A percentile compares a stretch with the other conserved stretches of the same genome.
Evolutionary conservation across 345 rosid species (phyloP).

Genomic region (Abelmoschus esculentus): DNA sequence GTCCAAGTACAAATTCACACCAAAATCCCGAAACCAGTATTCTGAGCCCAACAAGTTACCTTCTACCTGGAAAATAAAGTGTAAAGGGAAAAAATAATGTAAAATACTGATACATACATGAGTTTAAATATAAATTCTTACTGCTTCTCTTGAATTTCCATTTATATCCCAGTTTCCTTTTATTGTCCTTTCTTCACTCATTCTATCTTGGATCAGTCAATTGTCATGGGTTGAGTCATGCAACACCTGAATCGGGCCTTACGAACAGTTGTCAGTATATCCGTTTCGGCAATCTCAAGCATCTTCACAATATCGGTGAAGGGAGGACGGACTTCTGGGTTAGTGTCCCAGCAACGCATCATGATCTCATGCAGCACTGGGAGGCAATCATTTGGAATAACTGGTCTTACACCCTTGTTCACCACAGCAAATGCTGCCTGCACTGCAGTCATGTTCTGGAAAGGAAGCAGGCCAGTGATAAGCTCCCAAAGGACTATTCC

Average conservation of each 20-base stretch:
- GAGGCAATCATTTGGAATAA: constrained; percentile 41
- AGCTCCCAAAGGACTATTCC: constrained; percentile 57
- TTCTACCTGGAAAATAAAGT: constrained; percentile 12
- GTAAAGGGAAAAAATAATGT: not conserved
- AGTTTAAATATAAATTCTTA: constrained; percentile 36
- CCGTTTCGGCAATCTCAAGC: constrained; percentile 42
- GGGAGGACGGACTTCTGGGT: constrained; percentile 44
- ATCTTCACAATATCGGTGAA: constrained; percentile 38
- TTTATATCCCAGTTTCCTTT: constrained; percentile 15
- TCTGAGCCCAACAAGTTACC: constrained; percentile 13
- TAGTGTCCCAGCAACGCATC: constrained; percentile 47
- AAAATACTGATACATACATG: constrained; percentile 36
- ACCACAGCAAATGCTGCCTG: constrained; percentile 57
- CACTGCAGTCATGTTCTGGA: constrained; percentile 49
- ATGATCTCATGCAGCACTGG: constrained; percentile 36
- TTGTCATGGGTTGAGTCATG: constrained; percentile 39
- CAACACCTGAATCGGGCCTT: constrained; percentile 56
- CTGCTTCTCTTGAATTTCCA: constrained; percentile 23
- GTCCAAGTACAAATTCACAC: constrained; percentile 22
- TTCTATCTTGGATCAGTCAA: constrained; percentile 23
- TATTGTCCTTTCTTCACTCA: constrained; percentile 12
- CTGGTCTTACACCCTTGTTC: constrained; percentile 41
- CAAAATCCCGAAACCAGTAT: constrained; percentile 22
- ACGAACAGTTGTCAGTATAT: constrained; percentile 38
- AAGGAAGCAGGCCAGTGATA: constrained; percentile 40